Evolutionary conservation across 2,329 filamentous ascomycete genomes (phyloP).

Genomic region (Nemania abortiva): DNA sequence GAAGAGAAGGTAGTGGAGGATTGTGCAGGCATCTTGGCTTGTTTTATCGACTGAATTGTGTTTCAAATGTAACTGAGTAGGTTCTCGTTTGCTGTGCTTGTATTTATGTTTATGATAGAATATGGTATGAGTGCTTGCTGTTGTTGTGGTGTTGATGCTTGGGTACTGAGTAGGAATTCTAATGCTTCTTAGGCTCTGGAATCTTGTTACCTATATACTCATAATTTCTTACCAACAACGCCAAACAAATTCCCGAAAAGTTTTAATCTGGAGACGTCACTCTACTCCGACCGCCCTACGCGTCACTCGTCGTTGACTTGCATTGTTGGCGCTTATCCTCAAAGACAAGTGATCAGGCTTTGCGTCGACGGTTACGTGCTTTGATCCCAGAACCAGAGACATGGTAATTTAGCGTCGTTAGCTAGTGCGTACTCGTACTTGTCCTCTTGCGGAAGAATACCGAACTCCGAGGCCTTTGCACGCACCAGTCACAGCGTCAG

Average conservation of each 20-base stretch:
- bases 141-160: constrained; percentile 5
- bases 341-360: constrained; percentile 18
- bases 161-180: neutral
- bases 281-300: constrained; percentile 14
- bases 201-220: constrained; percentile 24
- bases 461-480: constrained; percentile 36
- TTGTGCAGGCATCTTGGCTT: constrained; percentile 32
- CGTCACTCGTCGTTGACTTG: constrained; percentile 27
- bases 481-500: constrained; percentile 38
- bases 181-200: constrained; percentile 13
- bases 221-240: neutral
- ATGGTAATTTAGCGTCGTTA: constrained; percentile 6
- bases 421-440: constrained; percentile 15
- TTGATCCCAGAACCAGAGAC: neutral
- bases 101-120: neutral
- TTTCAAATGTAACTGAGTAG: neutral
- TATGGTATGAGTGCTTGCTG: constrained; percentile 5
- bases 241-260: neutral
- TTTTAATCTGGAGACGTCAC: constrained; percentile 4
- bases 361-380: constrained; percentile 28
- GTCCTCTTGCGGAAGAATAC: constrained; percentile 33
- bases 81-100: neutral
- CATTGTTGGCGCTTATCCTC: constrained; percentile 27
- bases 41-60: neutral
- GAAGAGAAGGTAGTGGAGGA: constrained; percentile 23